These are phyloP conservation scores for Mallotus repandus DNA, from an alignment of 441 rosid genomes.

Conservation along the genomic window DNA sequence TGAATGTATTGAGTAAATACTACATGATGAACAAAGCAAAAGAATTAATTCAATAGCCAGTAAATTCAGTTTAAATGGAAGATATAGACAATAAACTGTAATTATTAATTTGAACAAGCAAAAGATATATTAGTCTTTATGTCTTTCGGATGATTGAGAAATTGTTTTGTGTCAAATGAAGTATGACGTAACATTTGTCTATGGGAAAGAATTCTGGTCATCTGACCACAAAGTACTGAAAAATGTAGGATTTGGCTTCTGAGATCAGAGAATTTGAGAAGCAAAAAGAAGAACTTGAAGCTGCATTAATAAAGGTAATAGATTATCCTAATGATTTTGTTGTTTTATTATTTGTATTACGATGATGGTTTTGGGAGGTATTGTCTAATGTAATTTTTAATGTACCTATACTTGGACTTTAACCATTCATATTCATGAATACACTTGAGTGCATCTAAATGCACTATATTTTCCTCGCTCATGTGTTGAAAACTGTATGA, in stretches of 20 bases:
- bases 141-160: not conserved
- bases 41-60: not conserved
- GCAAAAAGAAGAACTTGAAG: constrained; percentile 71
- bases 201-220: not conserved
- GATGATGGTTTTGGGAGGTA: not conserved
- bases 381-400: not conserved
- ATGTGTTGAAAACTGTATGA: too few species aligned
- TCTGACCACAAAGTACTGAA: constrained; percentile 5
- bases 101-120: not conserved
- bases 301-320: constrained; percentile 60
- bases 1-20: not conserved
- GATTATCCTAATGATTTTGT: not conserved
- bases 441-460: not conserved
- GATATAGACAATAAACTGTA: not conserved
- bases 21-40: not conserved
- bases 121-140: too few species aligned
- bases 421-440: not conserved
- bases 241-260: constrained; percentile 56
- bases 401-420: not conserved
- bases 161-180: not conserved
- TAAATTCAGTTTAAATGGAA: not conserved
- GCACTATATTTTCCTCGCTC: too few species aligned
- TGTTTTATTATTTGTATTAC: not conserved
- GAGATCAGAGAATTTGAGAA: constrained; percentile 66
- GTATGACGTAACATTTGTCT: not conserved